Evolutionary conservation across 768 basidiomycete genomes (phyloP), one percentile per base, ranked within the genome.

Genomic region (Vishniacozyma victoriae): DNA sequence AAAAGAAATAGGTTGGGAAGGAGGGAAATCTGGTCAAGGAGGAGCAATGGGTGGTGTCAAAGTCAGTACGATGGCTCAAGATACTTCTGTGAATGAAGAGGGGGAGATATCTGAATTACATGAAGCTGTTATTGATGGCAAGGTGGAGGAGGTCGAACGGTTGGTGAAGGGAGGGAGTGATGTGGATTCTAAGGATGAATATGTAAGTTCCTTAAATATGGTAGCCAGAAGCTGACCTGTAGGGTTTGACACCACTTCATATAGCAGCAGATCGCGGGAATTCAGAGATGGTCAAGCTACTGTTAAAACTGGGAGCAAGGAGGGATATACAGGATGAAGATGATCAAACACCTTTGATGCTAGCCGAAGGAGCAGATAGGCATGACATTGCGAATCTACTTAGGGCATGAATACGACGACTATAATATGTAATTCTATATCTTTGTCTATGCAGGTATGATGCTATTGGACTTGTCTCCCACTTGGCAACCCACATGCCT

Each of bases 181-280:
- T 46, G 56, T 89, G 44, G 77, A 92, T 68, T 75, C 71, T 29
- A 67, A 72, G 29, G 87, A 92, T 51, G 81, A 84, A 74, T 85
- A 79, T 75, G 90, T 91, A 69, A 70, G 83, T 73, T 36, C 23
- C 13, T n/a, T 22, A 24, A 39, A 12, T 23, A 29, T 35, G 40
- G 9, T 9, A 18, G 15, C n/a, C 29, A 37, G 15, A 37, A 18
- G 39, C 37, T 41, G 26, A 38, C 46, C 42, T 39, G 16, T 60
- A 95, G 91, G 90, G 87, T 27, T 90, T 89, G 67, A 87, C 89
- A 0, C 78, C 90, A 6, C 72, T 95, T 16, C 91, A 95, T 60
- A 76, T 92, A 0, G 90, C 91, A 4, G 80, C 83, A 22, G 91
- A 95, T 69, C 76, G 90, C 62, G 91, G 91, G 1, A 77, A 82